These are phyloP conservation scores for Aspergillus spinulosporus DNA, from an alignment of 2,329 filamentous ascomycete species.

Conservation along the genomic window DNA sequence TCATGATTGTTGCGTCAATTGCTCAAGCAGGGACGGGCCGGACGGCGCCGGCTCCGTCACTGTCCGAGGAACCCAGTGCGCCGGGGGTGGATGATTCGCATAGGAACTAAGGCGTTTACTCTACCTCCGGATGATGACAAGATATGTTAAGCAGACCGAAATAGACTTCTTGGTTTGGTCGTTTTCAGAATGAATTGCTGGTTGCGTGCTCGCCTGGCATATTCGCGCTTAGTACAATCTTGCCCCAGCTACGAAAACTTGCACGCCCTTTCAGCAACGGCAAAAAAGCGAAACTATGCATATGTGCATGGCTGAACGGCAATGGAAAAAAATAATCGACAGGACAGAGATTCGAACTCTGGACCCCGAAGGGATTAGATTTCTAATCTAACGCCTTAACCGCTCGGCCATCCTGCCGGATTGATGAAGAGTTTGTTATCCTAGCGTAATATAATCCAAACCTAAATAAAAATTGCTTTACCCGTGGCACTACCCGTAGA, in stretches of 20 bases:
- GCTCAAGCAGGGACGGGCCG: conserved; percentile 62
- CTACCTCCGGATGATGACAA: neutral
- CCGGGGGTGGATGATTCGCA: neutral
- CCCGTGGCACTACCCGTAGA: too few relatives aligned
- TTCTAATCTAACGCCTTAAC: conserved; percentile 20
- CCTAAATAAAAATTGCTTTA: too few relatives aligned
- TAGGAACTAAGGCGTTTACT: neutral
- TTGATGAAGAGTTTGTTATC: too few relatives aligned
- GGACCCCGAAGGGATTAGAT: conserved; percentile 18
- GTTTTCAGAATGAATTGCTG: neutral
- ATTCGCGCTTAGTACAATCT: neutral
- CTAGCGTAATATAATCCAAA: too few relatives aligned
- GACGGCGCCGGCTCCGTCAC: conserved; percentile 29
- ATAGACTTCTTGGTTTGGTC: neutral
- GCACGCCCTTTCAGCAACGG: neutral
- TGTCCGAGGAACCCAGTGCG: neutral
- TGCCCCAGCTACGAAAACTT: neutral
- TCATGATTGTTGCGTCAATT: conserved; percentile 52
- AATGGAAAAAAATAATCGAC: conserved; percentile 1
- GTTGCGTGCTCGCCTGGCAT: neutral
- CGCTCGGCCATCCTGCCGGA: conserved; percentile 12
- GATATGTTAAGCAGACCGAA: neutral
- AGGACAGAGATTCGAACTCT: conserved; percentile 20
- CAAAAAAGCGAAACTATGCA: neutral
- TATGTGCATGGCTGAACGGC: neutral